Evolutionary conservation across 345 rosid species (phyloP), one percentile per base, ranked within the genome.

Genomic region (Mercurialis annua): DNA sequence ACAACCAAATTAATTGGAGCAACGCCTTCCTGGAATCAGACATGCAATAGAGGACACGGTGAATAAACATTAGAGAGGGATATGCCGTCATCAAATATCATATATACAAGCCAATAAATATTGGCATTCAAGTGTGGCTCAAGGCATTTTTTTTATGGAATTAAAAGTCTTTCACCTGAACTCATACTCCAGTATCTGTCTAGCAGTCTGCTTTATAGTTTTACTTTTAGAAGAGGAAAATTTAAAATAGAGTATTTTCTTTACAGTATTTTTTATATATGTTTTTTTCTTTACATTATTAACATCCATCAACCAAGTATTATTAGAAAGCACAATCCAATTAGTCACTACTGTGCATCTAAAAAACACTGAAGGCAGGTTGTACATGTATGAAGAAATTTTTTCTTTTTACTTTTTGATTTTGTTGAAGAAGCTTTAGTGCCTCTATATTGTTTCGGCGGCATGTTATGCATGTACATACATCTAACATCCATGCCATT

Each of bases 21-120:
- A 34, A 93, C 83, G 56, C 98, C 97, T 83, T 93, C 96, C 99
- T 93, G 86, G 53, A 56, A 83, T 71, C 42, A 64, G 11, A 75
- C 42, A 44, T 44, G 21, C 17, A 46, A 52, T 42, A 38, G 40
- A 52, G 17, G 18, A n/a, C n/a, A 46, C 18, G 29, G 29, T 64
- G 42, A 64, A 30, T 26, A 61, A 29, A 23, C 34, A 50, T 23
- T 31, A 59, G 61, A 60, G 23, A 30, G 23, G 29, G 23, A 40
- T 18, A 27, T 12, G 18, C 18, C 38, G 16, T 15, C 40, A 12
- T 44, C 9, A 61, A 43, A 18, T 11, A 51, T 23, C 31, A 27
- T 21, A 31, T 2, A 49, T 21, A 31, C 1, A 49, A 64, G 36
- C 27, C 42, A 58, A 20, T 18, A 11, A 59, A 11, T 14, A 40